Evolutionary conservation across 768 basidiomycete genomes (phyloP), one percentile per base, ranked within the genome.

Genomic region (Lactarius sp.): DNA sequence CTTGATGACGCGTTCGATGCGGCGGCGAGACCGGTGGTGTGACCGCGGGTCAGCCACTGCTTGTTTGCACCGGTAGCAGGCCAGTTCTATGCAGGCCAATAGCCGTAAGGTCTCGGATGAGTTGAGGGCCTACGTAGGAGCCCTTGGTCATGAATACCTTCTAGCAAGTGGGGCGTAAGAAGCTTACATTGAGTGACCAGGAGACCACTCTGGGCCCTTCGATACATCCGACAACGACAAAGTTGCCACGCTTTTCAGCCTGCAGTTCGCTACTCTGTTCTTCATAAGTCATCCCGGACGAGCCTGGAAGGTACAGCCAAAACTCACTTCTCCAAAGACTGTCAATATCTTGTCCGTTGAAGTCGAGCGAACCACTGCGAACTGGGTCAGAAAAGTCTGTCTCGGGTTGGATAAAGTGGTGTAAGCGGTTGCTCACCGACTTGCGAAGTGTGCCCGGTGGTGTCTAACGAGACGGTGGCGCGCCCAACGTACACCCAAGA

Each of bases 201-300:
- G 91, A 92, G 37, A 92, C 78, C 46, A 93, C 90, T 47, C 81
- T 83, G 46, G 79, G 72, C 22, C 84, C 85, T 62, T 92, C 88
- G 22, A 93, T 84, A 60, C 87, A 88, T 49, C 88, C 86, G 59
- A 93, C 82, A 33, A 93, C 89, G 22, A 93, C 86, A 70, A 93
- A 93, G 72, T 92, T 92, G 57, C 91, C 91, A 66, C 91, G 83
- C 75, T 89, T 90, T 75, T 93, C 91, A 18, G 90, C 90, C 76
- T 92, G 88, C 42, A 92, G 75, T 71, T 92, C 86, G 61, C 83
- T 83, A 27, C 78, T 71, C 87, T 89, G 54, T 49, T 41, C 61
- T 52, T 46, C 61, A 56, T 62, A 46, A 65, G 56, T 44, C 63
- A 66, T 65, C 62, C 62, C 55, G 60, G 67, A 62, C n/a, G 60